Evolutionary conservation across 305 asterid species (phyloP).

Genomic region (Fraxinus baroniana): DNA sequence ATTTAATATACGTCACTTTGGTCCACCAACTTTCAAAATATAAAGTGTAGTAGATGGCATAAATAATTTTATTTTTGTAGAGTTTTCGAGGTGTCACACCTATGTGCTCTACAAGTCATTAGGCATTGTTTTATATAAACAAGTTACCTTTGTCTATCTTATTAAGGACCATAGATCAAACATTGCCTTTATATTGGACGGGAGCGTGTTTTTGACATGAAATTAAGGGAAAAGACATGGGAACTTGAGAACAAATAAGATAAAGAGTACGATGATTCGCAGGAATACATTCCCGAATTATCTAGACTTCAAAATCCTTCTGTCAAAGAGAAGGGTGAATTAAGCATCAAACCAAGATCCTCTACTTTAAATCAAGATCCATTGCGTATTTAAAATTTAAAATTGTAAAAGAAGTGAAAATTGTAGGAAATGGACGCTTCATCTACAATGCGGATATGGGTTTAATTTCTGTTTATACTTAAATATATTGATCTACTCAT

Average conservation of each 20-base stretch:
- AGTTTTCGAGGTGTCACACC: too few species aligned
- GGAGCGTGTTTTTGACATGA: not conserved
- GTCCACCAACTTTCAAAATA: too few species aligned
- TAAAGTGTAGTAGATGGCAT: too few species aligned
- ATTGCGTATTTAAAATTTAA: not conserved
- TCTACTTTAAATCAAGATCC: not conserved
- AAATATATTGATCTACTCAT: slow-evolving; percentile 17
- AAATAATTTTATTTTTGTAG: too few species aligned
- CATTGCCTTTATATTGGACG: not conserved
- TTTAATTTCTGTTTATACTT: not conserved
- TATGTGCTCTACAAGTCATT: not conserved
- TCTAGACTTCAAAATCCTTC: not conserved
- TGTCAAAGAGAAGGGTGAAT: not conserved
- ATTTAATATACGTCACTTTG: too few species aligned
- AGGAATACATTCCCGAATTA: not conserved
- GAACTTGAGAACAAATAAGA: not conserved
- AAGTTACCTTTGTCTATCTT: not conserved
- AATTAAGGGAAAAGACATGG: not conserved
- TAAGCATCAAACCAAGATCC: not conserved
- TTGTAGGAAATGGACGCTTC: not conserved
- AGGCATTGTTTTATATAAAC: not conserved
- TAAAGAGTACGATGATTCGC: not conserved
- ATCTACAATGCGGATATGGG: not conserved
- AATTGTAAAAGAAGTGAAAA: not conserved
- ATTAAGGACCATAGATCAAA: not conserved